Evolutionary conservation across 176 grass and related monocot genomes (phyloP).

Genomic region (Oryza glaberrima): DNA sequence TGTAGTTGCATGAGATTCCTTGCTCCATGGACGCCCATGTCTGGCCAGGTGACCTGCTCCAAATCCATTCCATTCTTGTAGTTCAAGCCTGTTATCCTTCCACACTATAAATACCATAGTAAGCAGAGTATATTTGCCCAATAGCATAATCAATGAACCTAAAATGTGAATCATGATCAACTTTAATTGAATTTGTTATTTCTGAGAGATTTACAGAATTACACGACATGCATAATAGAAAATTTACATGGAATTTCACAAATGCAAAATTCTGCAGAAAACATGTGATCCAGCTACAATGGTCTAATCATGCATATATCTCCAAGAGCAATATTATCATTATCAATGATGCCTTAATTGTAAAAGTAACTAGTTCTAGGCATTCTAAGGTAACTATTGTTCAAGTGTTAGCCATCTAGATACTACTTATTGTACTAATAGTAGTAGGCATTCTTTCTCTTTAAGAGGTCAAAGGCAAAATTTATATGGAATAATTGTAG

Average conservation of each 20-base stretch:
- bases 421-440: not conserved
- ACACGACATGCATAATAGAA: not conserved
- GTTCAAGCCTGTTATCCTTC: slow-evolving; percentile 49
- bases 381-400: not conserved
- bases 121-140: slow-evolving; percentile 28
- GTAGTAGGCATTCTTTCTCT: not conserved
- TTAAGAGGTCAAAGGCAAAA: slow-evolving; percentile 10
- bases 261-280: slow-evolving; percentile 8
- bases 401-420: slow-evolving; percentile 1
- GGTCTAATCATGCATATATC: slow-evolving; percentile 26
- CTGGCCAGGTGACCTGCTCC: slow-evolving; percentile 59
- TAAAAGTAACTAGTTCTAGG: slow-evolving; percentile 5
- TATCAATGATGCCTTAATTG: not conserved
- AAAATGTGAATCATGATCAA: not conserved
- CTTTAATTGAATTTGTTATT: not conserved
- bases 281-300: not conserved
- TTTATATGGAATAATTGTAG: not conserved
- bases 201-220: not conserved
- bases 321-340: not conserved
- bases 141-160: slow-evolving; percentile 14
- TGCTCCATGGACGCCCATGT: slow-evolving; percentile 50
- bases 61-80: slow-evolving; percentile 59
- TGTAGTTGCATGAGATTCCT: slow-evolving; percentile 62
- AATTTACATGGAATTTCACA: not conserved
- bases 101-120: slow-evolving; percentile 49